Base-by-base conservation (phyloP, 129 eudicot genomes). In the Calendula officinalis region DNA sequence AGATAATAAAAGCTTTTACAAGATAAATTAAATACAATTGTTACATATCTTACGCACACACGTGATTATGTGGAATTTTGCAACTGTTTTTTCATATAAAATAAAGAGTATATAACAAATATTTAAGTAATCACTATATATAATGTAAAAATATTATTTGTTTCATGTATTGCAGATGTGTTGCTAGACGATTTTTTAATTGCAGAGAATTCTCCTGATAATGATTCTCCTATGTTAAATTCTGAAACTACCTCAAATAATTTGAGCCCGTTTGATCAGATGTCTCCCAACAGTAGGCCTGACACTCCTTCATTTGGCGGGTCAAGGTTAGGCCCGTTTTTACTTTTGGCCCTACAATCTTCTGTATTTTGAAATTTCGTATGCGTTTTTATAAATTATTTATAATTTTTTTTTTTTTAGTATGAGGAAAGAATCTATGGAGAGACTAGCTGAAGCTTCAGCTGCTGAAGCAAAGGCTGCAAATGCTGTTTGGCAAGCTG, bases 391-490 rank as follows among this genome's bases (percentile, higher is more conserved):
- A 43, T 43, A 42, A 42, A 43, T 43, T 43, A 8, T 43, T 34
- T 36, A 8, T 3, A 38, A 56, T 5, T 35, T 12, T 43, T 35
- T 11, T 44, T 56, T 41, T 51, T 62, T 62, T 50, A 91, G 96
- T 54, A 83, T 84, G 86, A 88, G 76, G 66, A 78, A 60, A 70
- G 76, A 81, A 46, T 88, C 96, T n/a, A 78, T 85, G 95, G 94
- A 83, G 48, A 85, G 82, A 78, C 87, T 92, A 46, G 91, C 90
- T 3, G 89, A 85, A 80, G 96, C 95, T 45, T 88, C 96, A 37
- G 94, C 96, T 64, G 96, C 96, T 52, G 98, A 92, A 79, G 98
- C 94, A 50, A 84, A 88, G 80, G 96, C 86, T 56, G 95, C 83
- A 44, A 85, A 63, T 83, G 88, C 98, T 52, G 96, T 88, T 67